These are phyloP conservation scores for Tylopilus rubrobrunneus DNA, from an alignment of 768 basidiomycete genomes.

Conservation along the genomic window DNA sequence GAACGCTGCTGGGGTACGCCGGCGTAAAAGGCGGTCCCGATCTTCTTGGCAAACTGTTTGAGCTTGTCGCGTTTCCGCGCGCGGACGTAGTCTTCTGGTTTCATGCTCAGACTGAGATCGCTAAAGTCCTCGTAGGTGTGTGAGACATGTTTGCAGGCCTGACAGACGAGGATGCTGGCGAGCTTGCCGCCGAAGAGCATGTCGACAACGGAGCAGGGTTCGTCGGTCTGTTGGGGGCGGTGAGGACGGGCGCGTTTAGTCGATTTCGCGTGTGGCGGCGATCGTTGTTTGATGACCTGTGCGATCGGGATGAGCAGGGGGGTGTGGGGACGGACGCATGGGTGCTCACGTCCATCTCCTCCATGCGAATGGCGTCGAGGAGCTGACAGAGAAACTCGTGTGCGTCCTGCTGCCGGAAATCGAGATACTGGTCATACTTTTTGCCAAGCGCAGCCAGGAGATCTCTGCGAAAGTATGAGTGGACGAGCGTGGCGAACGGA, in stretches of 20 bases:
- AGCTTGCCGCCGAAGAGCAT: constrained; percentile 89
- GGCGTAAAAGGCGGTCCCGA: constrained; percentile 32
- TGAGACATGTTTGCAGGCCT: constrained; percentile 90
- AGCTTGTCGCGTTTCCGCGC: constrained; percentile 76
- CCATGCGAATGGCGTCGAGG: constrained; percentile 91
- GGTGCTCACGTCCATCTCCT: constrained; percentile 76
- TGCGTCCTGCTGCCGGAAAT: constrained; percentile 94
- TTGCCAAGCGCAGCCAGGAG: constrained; percentile 65
- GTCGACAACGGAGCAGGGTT: constrained; percentile 74
- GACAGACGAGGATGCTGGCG: constrained; percentile 90
- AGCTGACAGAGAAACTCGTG: constrained; percentile 91
- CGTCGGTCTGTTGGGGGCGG: constrained; percentile 26
- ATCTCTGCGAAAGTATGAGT: constrained; percentile 36
- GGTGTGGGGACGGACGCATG: neutral
- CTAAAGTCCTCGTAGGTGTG: constrained; percentile 80
- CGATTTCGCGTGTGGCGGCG: constrained; percentile 41
- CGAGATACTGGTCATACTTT: constrained; percentile 93
- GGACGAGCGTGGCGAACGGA: neutral
- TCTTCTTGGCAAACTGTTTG: constrained; percentile 66
- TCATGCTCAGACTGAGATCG: constrained; percentile 88
- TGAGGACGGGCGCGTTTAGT: constrained; percentile 16
- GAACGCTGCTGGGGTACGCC: constrained; percentile 42
- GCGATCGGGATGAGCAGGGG: neutral
- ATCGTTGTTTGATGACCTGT: constrained; percentile 77
- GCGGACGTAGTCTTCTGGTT: constrained; percentile 71